Evolutionary conservation across 1,284 basidiomycete genomes (phyloP).

Genomic region (Vanrija humicola): DNA sequence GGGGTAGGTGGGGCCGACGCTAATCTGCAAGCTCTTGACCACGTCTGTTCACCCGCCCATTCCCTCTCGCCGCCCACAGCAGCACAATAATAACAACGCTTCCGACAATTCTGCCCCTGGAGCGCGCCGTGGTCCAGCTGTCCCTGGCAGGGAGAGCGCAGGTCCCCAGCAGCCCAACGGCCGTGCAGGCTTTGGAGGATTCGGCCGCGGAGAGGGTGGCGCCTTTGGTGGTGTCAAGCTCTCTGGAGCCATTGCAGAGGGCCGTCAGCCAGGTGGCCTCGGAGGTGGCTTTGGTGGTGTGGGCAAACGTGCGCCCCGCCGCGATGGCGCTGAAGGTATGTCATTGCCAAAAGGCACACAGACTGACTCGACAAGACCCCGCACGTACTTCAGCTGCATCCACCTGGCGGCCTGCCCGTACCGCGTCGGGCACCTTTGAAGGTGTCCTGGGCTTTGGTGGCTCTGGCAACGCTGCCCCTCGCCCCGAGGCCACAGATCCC

Average conservation of each 20-base stretch:
- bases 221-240: slow-evolving; percentile 38
- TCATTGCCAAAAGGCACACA: background rate
- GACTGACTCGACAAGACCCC: background rate
- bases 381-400: slow-evolving; percentile 21
- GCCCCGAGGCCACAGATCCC: slow-evolving; percentile 3
- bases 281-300: slow-evolving; percentile 46
- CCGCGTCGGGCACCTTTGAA: slow-evolving; percentile 44
- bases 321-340: slow-evolving; percentile 3
- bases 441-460: slow-evolving; percentile 45
- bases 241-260: slow-evolving; percentile 24
- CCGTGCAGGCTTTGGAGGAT: slow-evolving; percentile 34
- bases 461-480: slow-evolving; percentile 3
- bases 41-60: slow-evolving; percentile 36
- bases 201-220: slow-evolving; percentile 39
- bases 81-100: slow-evolving; percentile 3
- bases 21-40: slow-evolving; percentile 27
- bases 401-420: slow-evolving; percentile 40
- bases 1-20: background rate
- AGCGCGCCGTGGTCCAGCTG: slow-evolving; percentile 4
- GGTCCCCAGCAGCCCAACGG: slow-evolving; percentile 23
- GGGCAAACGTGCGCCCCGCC: slow-evolving; percentile 21
- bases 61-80: slow-evolving; percentile 25
- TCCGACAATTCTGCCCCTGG: background rate
- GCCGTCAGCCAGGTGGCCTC: slow-evolving; percentile 32
- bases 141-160: background rate